Percentiles rank a stretch among this genome's conserved stretches.
Evolutionary conservation across 371 early-diverging fungal genomes (phyloP).

Genomic region (Mucor piriformis): DNA sequence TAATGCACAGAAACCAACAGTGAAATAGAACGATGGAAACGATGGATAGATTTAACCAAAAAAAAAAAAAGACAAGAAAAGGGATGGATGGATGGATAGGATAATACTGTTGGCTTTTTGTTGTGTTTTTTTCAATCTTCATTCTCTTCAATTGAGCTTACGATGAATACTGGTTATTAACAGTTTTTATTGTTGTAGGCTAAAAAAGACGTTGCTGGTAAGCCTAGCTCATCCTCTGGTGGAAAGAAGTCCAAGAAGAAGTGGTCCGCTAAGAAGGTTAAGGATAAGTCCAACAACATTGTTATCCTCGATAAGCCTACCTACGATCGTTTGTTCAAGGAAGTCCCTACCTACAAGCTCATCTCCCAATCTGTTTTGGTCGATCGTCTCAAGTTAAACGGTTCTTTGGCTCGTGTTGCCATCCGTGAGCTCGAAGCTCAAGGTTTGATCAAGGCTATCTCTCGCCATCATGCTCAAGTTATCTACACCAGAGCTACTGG

Average conservation of each 20-base stretch:
- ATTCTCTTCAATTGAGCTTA: neutral
- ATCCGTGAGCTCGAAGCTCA: slow-evolving; percentile 89
- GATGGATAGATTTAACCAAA: neutral
- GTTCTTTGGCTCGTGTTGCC: slow-evolving; percentile 94
- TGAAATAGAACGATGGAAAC: neutral
- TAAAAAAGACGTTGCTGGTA: slow-evolving; percentile 71
- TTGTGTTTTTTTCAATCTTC: neutral
- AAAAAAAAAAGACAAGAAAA: neutral
- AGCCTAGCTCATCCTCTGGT: slow-evolving; percentile 73
- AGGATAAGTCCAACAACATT: slow-evolving; percentile 97
- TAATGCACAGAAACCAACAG: neutral
- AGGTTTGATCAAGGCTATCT: slow-evolving; percentile 91
- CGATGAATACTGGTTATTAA: neutral
- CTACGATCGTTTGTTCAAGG: slow-evolving; percentile 95
- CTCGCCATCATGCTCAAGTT: slow-evolving; percentile 88
- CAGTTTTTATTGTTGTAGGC: slow-evolving; percentile 37
- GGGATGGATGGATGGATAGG: slow-evolving; percentile 16
- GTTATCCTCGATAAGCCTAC: slow-evolving; percentile 91
- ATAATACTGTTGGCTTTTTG: neutral
- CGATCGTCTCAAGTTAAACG: slow-evolving; percentile 97
- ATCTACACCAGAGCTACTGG: slow-evolving; percentile 83
- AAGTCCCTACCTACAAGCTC: slow-evolving; percentile 98
- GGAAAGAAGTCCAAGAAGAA: slow-evolving; percentile 94
- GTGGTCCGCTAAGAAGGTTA: slow-evolving; percentile 95
- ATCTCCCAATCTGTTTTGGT: slow-evolving; percentile 96